Evolutionary conservation across 768 basidiomycete genomes (phyloP), one percentile per base, ranked within the genome.

Genomic region (Auricularia sp.): DNA sequence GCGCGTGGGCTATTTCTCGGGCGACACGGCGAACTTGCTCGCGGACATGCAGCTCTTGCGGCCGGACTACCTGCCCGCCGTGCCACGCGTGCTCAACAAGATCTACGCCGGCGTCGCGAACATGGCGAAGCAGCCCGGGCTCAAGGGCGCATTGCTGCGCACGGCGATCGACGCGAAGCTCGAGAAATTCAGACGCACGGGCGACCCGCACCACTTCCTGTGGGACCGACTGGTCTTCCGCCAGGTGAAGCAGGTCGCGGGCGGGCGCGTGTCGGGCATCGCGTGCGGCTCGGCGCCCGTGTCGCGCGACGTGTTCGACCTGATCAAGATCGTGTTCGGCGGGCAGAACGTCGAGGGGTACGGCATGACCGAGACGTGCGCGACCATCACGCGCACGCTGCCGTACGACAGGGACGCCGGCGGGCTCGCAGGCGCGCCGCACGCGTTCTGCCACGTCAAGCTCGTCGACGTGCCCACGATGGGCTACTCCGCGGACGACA

Each of bases 161-260:
- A 87, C 81, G 71, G 97, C 95, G 2, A 75, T 94, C 34, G 77
- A 84, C 61, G 80, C 82, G 58, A 98, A 98, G 75, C 72, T 94
- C 14, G 80, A 86, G 47, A 85, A 83, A 63, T 76, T 94, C 64
- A 81, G 78, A 67, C 70, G 80, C 21, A 92, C 87, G 0, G 94
- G 93, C 35, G 76, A 81, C 61, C 76, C 79, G 62, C 87, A 81
- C 0, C 95, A 99, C 72, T 74, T 85, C 3, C 74, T 99, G 56
- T 98, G 92, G 86, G 97, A 99, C 72, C 83, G 80, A 54, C 71
- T 99, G 39, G 90, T 99, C 2, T 98, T 99, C 80, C 81, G 85
- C 67, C 98, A 98, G 87, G 93, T 90, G 62, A 23, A 59, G 29
- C 34, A 59, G 56, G 23, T 44, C 66, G 61, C 35, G 39, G 96